Percentiles rank a stretch among this genome's conserved stretches.
These are phyloP conservation scores for Backusella circina DNA, from an alignment of 192 early-diverging fungal species.

Conservation along the genomic window DNA sequence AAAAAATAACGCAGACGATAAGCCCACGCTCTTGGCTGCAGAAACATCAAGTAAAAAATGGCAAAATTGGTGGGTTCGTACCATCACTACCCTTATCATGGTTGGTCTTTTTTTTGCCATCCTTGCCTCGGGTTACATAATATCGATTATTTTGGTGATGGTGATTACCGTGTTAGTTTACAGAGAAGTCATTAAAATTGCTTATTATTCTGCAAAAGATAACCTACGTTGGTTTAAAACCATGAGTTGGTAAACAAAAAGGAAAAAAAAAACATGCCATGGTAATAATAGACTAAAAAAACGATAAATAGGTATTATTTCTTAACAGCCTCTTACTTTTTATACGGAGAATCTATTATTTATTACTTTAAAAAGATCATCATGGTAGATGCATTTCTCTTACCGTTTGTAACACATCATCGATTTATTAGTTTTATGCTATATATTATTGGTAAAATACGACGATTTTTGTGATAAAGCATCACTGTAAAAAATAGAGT, in stretches of 20 bases:
- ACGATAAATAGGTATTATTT: slow-evolving; percentile 72
- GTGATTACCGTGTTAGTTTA: slow-evolving; percentile 84
- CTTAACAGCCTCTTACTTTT: slow-evolving; percentile 82
- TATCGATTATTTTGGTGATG: slow-evolving; percentile 81
- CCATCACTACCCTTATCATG: slow-evolving; percentile 87
- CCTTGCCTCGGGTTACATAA: slow-evolving; percentile 75
- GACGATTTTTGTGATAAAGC: too few relatives aligned
- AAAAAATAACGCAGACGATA: not conserved
- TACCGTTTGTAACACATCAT: slow-evolving; percentile 87
- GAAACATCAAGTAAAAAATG: slow-evolving; percentile 53
- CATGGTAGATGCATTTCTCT: slow-evolving; percentile 79
- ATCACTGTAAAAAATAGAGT: too few relatives aligned
- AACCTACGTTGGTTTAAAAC: slow-evolving; percentile 89
- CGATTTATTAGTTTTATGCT: slow-evolving; percentile 89
- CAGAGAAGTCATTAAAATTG: slow-evolving; percentile 89
- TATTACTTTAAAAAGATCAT: slow-evolving; percentile 81
- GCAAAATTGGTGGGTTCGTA: slow-evolving; percentile 80
- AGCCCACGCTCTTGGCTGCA: slow-evolving; percentile 38
- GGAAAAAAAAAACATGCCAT: not conserved
- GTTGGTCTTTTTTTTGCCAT: slow-evolving; percentile 75
- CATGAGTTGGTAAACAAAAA: slow-evolving; percentile 70
- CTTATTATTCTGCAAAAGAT: slow-evolving; percentile 68
- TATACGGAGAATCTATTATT: slow-evolving; percentile 92
- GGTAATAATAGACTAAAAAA: not conserved
- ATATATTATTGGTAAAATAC: slow-evolving; percentile 75